A percentile compares a stretch with the other conserved stretches of the same genome.
Conservation (phyloP, 2,329 filamentous ascomycete species). For the Cladosporium sp. region DNA sequence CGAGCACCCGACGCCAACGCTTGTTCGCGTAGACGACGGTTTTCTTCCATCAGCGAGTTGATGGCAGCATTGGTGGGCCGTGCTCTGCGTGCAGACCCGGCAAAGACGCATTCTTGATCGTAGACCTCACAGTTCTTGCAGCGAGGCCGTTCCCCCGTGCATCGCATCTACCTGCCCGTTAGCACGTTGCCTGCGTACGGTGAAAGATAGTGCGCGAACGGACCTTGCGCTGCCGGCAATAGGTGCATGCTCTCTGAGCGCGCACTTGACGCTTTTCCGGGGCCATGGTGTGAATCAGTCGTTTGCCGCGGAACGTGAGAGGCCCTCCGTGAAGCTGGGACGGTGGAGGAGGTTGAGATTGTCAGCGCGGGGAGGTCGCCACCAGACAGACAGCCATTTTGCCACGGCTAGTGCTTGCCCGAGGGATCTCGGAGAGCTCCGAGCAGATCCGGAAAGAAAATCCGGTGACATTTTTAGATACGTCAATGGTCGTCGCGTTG, state of each 20-base stretch:
- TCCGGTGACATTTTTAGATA: no score
- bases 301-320: background rate
- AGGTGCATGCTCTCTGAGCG: conserved; percentile 15
- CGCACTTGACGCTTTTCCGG: conserved; percentile 12
- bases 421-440: background rate
- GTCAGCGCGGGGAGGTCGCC: background rate
- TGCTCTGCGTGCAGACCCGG: conserved; percentile 31
- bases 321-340: background rate
- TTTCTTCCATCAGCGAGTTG: conserved; percentile 17
- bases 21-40: conserved; percentile 17
- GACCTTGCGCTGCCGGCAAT: conserved; percentile 16
- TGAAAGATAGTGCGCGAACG: background rate
- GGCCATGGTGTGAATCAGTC: conserved; percentile 1
- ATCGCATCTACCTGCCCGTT: conserved; percentile 43
- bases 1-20: background rate
- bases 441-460: background rate
- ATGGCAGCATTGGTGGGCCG: conserved; percentile 24
- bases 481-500: no score
- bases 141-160: conserved; percentile 42
- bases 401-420: background rate
- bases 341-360: background rate
- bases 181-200: background rate
- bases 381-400: background rate
- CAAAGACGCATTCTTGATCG: conserved; percentile 42
- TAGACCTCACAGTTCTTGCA: conserved; percentile 47